phyloP scores from a whole-genome alignment of 768 basidiomycete species.

The Dioszegia hungarica region DNA sequence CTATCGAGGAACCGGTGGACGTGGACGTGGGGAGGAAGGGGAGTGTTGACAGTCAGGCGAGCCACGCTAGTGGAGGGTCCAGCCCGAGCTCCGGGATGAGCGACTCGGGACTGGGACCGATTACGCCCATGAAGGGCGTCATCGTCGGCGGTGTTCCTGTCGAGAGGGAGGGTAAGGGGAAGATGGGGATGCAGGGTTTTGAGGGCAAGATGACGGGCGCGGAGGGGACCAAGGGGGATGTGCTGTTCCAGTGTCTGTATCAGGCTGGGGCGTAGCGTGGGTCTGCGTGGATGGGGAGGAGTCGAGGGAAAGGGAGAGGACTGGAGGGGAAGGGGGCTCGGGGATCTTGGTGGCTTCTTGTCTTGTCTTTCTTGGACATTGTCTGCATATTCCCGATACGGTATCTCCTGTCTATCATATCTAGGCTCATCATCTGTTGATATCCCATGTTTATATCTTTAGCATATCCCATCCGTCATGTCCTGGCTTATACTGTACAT shows the following conservation, averaged over 20 bases:
- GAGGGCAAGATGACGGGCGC: background rate
- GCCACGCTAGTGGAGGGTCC: background rate
- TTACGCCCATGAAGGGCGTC: background rate
- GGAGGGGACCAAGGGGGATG: slow-evolving; percentile 2
- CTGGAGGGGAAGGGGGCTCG: background rate
- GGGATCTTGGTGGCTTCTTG: no score
- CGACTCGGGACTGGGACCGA: background rate
- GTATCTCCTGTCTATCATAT: no score
- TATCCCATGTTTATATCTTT: no score
- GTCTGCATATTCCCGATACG: no score
- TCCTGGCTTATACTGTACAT: no score
- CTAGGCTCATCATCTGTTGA: no score
- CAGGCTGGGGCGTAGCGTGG: background rate
- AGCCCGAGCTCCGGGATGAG: background rate
- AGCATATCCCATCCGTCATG: no score
- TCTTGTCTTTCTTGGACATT: no score
- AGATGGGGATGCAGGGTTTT: slow-evolving; percentile 10
- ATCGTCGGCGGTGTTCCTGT: no score
- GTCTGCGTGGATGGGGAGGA: background rate
- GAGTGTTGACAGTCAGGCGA: background rate
- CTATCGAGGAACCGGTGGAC: background rate
- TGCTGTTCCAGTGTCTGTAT: slow-evolving; percentile 2
- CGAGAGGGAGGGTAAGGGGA: background rate
- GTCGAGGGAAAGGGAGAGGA: no score
- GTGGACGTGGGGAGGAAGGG: background rate